phyloP scores from a whole-genome alignment of 2,329 filamentous ascomycete genomes.

The Neurospora sp. region DNA sequence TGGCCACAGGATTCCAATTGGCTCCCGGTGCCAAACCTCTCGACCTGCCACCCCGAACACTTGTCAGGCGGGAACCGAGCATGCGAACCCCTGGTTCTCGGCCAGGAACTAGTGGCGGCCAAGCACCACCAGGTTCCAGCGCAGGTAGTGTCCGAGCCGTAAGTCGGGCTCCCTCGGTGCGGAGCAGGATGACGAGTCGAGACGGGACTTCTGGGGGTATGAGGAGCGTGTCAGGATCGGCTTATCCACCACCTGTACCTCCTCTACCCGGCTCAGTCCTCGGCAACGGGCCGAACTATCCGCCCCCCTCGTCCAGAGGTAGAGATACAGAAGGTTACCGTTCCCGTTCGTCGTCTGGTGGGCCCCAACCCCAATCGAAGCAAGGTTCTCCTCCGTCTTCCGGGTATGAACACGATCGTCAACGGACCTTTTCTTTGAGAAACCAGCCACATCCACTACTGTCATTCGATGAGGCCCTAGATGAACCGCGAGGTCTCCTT shows the following conservation, averaged over 20 bases:
- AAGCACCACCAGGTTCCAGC: neutral
- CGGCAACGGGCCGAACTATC: neutral
- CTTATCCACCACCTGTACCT: neutral
- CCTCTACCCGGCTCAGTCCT: neutral
- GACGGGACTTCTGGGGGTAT: neutral
- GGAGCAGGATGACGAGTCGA: neutral
- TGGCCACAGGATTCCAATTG: constrained; percentile 11
- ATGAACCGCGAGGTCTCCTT: neutral
- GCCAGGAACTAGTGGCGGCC: neutral
- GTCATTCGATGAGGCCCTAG: neutral
- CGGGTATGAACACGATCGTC: neutral
- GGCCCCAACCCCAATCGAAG: neutral
- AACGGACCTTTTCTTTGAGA: neutral
- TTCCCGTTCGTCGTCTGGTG: neutral
- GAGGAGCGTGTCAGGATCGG: neutral
- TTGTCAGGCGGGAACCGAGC: neutral
- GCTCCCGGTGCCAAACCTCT: neutral
- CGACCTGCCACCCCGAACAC: neutral
- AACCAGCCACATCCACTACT: neutral
- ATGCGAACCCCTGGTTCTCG: neutral
- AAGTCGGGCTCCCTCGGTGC: neutral
- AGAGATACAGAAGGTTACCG: neutral
- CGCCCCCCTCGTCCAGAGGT: neutral
- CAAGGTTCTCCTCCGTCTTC: neutral
- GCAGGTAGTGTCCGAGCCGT: neutral